Conservation (phyloP, 179 eudicot genomes). For the Silene coronaria region DNA sequence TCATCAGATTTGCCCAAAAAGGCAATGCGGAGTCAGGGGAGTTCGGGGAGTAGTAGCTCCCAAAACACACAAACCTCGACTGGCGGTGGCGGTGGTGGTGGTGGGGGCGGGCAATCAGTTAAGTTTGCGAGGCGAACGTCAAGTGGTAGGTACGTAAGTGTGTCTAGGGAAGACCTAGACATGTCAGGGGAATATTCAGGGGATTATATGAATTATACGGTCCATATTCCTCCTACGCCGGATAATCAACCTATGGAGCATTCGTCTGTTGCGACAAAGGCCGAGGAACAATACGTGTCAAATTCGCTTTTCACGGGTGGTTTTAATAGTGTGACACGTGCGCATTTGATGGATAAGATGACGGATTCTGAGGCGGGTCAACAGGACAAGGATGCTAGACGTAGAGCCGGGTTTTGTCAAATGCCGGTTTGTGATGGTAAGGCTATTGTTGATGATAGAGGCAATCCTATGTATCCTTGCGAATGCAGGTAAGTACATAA, state of each 20-base stretch:
- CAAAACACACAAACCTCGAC: slow-evolving; percentile 26
- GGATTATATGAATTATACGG: slow-evolving; percentile 74
- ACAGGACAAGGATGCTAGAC: slow-evolving; percentile 35
- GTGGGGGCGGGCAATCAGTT: slow-evolving; percentile 32
- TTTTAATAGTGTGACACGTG: slow-evolving; percentile 75
- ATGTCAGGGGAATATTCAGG: slow-evolving; percentile 58
- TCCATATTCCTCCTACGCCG: slow-evolving; percentile 75
- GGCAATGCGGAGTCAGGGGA: slow-evolving; percentile 37
- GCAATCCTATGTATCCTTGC: slow-evolving; percentile 54
- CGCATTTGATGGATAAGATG: slow-evolving; percentile 83
- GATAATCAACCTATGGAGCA: slow-evolving; percentile 76
- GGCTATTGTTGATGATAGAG: slow-evolving; percentile 65
- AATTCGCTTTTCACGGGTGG: slow-evolving; percentile 81
- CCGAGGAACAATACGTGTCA: slow-evolving; percentile 86
- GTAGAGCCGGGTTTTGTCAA: slow-evolving; percentile 44
- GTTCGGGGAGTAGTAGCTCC: slow-evolving; percentile 23
- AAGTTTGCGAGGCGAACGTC: slow-evolving; percentile 76
- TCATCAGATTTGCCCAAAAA: slow-evolving; percentile 43
- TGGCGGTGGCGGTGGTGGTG: slow-evolving; percentile 26
- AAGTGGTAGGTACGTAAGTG: slow-evolving; percentile 64
- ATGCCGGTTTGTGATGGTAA: slow-evolving; percentile 80
- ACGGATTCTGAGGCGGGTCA: slow-evolving; percentile 59
- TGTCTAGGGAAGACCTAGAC: slow-evolving; percentile 66
- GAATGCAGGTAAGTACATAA: slow-evolving; percentile 55
- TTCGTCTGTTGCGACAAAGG: slow-evolving; percentile 61